Evolutionary conservation across 2,329 filamentous ascomycete species (phyloP).

Genomic region (Arthrobotrys sphaeroides): DNA sequence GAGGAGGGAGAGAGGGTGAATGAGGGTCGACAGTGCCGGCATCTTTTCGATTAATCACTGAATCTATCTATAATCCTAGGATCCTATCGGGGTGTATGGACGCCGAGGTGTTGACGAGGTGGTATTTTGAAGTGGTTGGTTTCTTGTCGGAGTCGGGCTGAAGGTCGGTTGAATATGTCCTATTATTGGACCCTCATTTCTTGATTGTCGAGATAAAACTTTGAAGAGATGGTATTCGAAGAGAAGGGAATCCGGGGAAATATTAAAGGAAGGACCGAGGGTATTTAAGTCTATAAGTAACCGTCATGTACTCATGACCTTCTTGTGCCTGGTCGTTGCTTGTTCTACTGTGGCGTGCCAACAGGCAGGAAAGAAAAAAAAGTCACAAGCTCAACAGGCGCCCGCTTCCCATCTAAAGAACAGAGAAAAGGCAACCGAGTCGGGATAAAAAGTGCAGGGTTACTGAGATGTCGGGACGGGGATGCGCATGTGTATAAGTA

Average conservation of each 20-base stretch:
- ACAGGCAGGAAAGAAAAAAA: not conserved
- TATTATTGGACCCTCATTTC: not conserved
- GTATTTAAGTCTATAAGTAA: conserved; percentile 47
- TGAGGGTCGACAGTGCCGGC: conserved; percentile 24
- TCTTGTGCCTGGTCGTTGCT: not conserved
- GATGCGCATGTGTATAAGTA: too few relatives aligned
- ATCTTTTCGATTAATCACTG: conserved; percentile 2
- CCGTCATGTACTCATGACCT: conserved; percentile 18
- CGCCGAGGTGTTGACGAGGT: conserved; percentile 19
- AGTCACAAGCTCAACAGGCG: conserved; percentile 17
- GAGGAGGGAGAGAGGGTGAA: conserved; percentile 23
- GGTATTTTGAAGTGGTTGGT: conserved; percentile 8
- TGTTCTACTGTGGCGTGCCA: not conserved
- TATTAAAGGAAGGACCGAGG: conserved; percentile 3
- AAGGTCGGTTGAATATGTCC: not conserved
- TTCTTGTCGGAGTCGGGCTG: not conserved
- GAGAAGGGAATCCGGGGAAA: not conserved
- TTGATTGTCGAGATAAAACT: not conserved
- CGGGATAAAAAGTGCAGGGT: too few relatives aligned
- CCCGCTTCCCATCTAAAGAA: conserved; percentile 7
- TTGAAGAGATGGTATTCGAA: not conserved
- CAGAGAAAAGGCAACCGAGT: not conserved
- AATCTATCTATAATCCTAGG: too few relatives aligned
- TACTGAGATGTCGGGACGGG: conserved; percentile 9
- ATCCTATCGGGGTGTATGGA: not conserved